Evolutionary conservation across 1,284 basidiomycete genomes (phyloP).

Genomic region (Earliella scabrosa): DNA sequence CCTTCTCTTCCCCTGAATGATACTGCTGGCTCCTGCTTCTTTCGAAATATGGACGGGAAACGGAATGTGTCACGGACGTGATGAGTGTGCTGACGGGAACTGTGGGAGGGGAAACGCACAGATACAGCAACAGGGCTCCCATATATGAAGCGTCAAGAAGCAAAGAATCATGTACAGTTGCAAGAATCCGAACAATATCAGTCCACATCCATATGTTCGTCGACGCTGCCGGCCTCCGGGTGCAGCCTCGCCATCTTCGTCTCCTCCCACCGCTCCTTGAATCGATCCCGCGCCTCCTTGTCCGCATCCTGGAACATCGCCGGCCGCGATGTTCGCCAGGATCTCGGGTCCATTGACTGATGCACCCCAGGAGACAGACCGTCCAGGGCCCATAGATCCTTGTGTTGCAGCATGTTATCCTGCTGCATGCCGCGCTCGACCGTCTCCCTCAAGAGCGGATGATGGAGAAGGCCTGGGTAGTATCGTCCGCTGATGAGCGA

Average conservation of each 20-base stretch:
- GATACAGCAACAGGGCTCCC: background rate
- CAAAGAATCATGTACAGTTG: too few relatives aligned
- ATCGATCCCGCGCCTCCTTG: slow-evolving; percentile 41
- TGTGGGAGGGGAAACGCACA: background rate
- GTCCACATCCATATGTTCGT: slow-evolving; percentile 18
- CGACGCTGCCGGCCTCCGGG: background rate
- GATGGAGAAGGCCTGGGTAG: slow-evolving; percentile 67
- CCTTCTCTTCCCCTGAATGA: slow-evolving; percentile 25
- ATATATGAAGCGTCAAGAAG: too few relatives aligned
- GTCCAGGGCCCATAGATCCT: slow-evolving; percentile 67
- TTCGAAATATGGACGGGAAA: slow-evolving; percentile 19
- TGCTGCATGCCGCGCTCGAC: slow-evolving; percentile 45
- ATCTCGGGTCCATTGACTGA: slow-evolving; percentile 66
- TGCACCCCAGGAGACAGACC: slow-evolving; percentile 65
- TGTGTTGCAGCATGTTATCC: slow-evolving; percentile 41
- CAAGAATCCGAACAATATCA: background rate
- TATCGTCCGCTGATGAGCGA: slow-evolving; percentile 74
- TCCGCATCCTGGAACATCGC: slow-evolving; percentile 65
- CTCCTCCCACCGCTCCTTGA: slow-evolving; percentile 27
- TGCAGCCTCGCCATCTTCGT: slow-evolving; percentile 21
- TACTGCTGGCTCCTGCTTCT: slow-evolving; percentile 21
- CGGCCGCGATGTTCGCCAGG: slow-evolving; percentile 52
- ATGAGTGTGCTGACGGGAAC: slow-evolving; percentile 7
- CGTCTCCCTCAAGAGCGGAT: slow-evolving; percentile 54
- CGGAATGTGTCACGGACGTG: slow-evolving; percentile 11